Evolutionary conservation across 495 filamentous ascomycete species (phyloP).

Genomic region (Xylaria palmicola): DNA sequence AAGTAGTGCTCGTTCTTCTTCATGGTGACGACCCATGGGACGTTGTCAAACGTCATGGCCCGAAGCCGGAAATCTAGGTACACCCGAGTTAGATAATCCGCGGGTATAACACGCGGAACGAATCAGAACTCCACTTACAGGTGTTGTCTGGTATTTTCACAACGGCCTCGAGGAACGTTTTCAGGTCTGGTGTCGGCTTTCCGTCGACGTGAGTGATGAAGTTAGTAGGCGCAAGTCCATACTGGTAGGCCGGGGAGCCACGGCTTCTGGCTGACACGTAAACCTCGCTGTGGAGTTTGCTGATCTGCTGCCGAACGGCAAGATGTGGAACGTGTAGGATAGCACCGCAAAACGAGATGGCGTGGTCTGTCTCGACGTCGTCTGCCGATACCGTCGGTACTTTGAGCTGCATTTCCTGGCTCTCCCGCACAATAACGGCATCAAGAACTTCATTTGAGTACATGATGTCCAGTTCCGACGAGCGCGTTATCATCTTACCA

Average conservation of each 20-base stretch:
- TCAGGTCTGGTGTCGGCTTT: slow-evolving; percentile 74
- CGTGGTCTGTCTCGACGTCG: slow-evolving; percentile 87
- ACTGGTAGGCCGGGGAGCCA: slow-evolving; percentile 87
- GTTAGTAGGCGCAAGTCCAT: slow-evolving; percentile 91
- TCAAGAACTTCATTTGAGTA: slow-evolving; percentile 84
- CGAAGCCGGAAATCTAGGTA: slow-evolving; percentile 79
- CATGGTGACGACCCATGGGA: slow-evolving; percentile 97
- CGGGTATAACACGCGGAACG: not conserved
- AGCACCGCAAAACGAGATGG: slow-evolving; percentile 93
- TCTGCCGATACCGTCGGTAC: slow-evolving; percentile 85
- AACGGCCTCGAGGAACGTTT: slow-evolving; percentile 73
- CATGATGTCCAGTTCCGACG: slow-evolving; percentile 93
- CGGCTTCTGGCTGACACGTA: slow-evolving; percentile 86
- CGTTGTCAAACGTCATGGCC: slow-evolving; percentile 94
- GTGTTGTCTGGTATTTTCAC: slow-evolving; percentile 91
- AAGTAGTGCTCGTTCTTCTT: slow-evolving; percentile 99
- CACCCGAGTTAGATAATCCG: slow-evolving; percentile 15
- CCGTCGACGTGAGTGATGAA: slow-evolving; percentile 97
- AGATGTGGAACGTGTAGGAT: slow-evolving; percentile 92
- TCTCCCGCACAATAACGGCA: slow-evolving; percentile 82
- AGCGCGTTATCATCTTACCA: slow-evolving; percentile 85
- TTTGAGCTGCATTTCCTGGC: slow-evolving; percentile 71
- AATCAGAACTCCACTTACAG: slow-evolving; percentile 50
- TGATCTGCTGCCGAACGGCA: slow-evolving; percentile 95
- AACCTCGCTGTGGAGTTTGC: slow-evolving; percentile 93